Evolutionary conservation across 208 protist species (phyloP).

Genomic region (Strigomonas oncopelti): DNA sequence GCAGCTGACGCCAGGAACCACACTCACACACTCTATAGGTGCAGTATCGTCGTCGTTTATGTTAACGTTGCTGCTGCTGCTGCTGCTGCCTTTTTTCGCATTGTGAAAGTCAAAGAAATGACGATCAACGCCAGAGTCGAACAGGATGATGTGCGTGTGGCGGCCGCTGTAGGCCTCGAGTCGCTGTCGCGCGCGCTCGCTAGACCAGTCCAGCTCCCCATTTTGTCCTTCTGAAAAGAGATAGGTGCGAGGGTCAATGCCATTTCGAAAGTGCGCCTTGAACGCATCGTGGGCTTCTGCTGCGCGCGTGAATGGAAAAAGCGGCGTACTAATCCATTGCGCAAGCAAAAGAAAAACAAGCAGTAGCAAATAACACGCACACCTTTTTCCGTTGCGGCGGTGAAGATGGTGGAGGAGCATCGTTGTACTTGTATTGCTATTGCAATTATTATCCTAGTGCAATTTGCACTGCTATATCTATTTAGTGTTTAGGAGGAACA

Average conservation of each 20-base stretch:
- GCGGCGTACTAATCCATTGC: too few relatives aligned
- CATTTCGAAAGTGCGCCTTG: neutral
- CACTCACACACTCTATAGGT: constrained; percentile 32
- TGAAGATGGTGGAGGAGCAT: too few relatives aligned
- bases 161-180: neutral
- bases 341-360: too few relatives aligned
- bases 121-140: neutral
- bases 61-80: too few relatives aligned
- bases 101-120: neutral
- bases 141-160: neutral
- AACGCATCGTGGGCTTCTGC: neutral
- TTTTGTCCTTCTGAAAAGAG: neutral
- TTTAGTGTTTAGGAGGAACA: neutral
- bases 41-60: neutral
- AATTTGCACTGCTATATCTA: too few relatives aligned
- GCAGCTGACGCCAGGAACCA: constrained; percentile 56
- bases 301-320: too few relatives aligned
- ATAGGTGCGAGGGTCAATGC: neutral
- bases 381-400: too few relatives aligned
- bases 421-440: too few relatives aligned
- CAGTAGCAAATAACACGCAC: neutral
- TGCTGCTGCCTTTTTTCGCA: too few relatives aligned
- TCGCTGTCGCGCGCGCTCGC: too few relatives aligned
- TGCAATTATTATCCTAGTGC: too few relatives aligned
- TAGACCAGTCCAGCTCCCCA: too few relatives aligned